Conservation (phyloP, 192 early-diverging fungal genomes). For the Linnemannia hyalina region DNA sequence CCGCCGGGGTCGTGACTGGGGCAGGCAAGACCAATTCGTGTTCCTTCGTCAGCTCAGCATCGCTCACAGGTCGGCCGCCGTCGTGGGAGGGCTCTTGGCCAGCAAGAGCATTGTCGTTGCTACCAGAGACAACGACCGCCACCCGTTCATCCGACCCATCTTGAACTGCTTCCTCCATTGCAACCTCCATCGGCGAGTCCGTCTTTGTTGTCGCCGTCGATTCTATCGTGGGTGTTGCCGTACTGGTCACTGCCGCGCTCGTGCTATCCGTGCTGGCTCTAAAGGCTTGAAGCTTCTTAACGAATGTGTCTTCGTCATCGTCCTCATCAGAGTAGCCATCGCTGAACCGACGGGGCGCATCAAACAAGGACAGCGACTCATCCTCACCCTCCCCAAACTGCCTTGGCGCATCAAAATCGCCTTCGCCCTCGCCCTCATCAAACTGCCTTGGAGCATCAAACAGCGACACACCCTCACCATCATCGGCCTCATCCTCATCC, state of each 20-base stretch:
- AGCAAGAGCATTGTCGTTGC: constrained; percentile 24
- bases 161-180: constrained; percentile 32
- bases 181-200: constrained; percentile 27
- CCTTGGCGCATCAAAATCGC: constrained; percentile 27
- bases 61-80: neutral
- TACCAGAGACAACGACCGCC: constrained; percentile 30
- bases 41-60: neutral
- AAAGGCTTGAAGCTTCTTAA: neutral
- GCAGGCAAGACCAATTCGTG: neutral
- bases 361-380: constrained; percentile 1
- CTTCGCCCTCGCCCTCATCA: neutral
- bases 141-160: constrained; percentile 31
- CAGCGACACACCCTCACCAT: constrained; percentile 22
- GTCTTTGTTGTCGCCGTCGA: neutral
- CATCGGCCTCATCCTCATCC: constrained; percentile 13
- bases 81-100: constrained; percentile 25
- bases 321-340: constrained; percentile 16
- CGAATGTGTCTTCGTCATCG: neutral
- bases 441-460: constrained; percentile 37
- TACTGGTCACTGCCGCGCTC: neutral
- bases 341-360: neutral
- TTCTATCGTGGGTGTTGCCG: neutral
- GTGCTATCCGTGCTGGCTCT: neutral
- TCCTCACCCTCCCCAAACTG: constrained; percentile 4
- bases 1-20: constrained; percentile 3